Evolutionary conservation across 2,329 filamentous ascomycete genomes (phyloP).

Genomic region (Colletotrichum scovillei): DNA sequence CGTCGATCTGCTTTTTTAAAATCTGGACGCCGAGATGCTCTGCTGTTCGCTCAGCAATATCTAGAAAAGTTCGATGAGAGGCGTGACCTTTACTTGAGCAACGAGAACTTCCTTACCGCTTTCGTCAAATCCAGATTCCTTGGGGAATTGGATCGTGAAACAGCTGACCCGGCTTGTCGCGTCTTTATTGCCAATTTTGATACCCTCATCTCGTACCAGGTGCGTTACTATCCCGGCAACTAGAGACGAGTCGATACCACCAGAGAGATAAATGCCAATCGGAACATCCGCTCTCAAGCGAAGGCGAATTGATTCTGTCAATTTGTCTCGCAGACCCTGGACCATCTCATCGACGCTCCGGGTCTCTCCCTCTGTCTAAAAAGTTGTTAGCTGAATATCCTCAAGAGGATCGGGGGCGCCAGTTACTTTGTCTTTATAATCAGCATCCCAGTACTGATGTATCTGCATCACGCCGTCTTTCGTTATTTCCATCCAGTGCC

Average conservation of each 20-base stretch:
- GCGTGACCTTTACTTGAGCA: not conserved
- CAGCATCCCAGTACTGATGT: conserved; percentile 63
- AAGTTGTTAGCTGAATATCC: too few species aligned
- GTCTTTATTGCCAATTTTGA: conserved; percentile 54
- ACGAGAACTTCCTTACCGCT: conserved; percentile 44
- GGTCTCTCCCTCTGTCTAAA: conserved; percentile 47
- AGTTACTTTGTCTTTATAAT: conserved; percentile 62
- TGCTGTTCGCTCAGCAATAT: conserved; percentile 30
- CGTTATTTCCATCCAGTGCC: conserved; percentile 53
- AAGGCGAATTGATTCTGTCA: conserved; percentile 62
- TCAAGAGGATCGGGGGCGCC: accelerated
- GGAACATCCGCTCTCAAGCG: conserved; percentile 68
- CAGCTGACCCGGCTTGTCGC: conserved; percentile 41
- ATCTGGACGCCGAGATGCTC: conserved; percentile 45
- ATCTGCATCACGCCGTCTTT: conserved; percentile 49
- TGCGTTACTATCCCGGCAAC: conserved; percentile 67
- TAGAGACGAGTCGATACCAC: conserved; percentile 67
- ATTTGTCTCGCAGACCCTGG: conserved; percentile 56
- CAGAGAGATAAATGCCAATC: conserved; percentile 66
- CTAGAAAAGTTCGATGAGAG: not conserved
- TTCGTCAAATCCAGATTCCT: conserved; percentile 60
- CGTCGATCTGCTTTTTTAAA: conserved; percentile 40
- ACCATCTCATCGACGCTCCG: conserved; percentile 63
- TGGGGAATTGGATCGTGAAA: conserved; percentile 65
- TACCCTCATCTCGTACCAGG: conserved; percentile 57